Evolutionary conservation across 768 basidiomycete genomes (phyloP).

Genomic region (Hemileccinum rubropunctum): DNA sequence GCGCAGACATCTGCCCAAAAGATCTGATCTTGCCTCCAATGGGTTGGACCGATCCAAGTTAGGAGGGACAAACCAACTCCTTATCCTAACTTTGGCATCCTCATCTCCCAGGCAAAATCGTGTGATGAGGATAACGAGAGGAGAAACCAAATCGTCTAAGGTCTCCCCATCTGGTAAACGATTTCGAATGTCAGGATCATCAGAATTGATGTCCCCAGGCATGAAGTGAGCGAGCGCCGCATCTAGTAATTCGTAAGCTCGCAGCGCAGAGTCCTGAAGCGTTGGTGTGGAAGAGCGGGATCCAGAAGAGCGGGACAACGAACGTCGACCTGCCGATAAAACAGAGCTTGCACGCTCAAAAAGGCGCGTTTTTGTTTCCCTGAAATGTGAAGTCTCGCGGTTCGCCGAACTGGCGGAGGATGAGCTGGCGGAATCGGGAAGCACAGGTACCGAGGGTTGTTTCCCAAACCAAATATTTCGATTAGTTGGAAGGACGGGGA

Average conservation of each 20-base stretch:
- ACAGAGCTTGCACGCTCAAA: slow-evolving; percentile 29
- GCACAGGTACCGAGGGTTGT: slow-evolving; percentile 34
- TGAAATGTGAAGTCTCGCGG: not conserved
- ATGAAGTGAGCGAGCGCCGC: slow-evolving; percentile 58
- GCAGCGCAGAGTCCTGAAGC: slow-evolving; percentile 51
- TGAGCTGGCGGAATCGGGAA: slow-evolving; percentile 36
- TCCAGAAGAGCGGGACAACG: slow-evolving; percentile 45
- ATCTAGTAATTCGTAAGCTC: slow-evolving; percentile 68
- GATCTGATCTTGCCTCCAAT: slow-evolving; percentile 68
- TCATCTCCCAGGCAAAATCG: slow-evolving; percentile 68
- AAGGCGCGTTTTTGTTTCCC: slow-evolving; percentile 14
- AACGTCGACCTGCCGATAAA: slow-evolving; percentile 30
- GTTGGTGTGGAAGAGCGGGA: slow-evolving; percentile 32
- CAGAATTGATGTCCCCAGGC: slow-evolving; percentile 60
- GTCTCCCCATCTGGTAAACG: slow-evolving; percentile 41
- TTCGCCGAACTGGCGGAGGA: slow-evolving; percentile 23
- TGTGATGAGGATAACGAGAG: slow-evolving; percentile 72
- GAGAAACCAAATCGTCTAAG: slow-evolving; percentile 76
- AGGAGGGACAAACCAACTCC: slow-evolving; percentile 70
- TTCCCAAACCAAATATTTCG: slow-evolving; percentile 62
- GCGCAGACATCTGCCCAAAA: slow-evolving; percentile 78
- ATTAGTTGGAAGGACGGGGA: slow-evolving; percentile 63
- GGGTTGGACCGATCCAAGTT: slow-evolving; percentile 77
- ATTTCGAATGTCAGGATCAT: slow-evolving; percentile 59
- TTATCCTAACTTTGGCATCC: slow-evolving; percentile 50